Evolutionary conservation across 768 basidiomycete genomes (phyloP).

Genomic region (Trametes elegans): DNA sequence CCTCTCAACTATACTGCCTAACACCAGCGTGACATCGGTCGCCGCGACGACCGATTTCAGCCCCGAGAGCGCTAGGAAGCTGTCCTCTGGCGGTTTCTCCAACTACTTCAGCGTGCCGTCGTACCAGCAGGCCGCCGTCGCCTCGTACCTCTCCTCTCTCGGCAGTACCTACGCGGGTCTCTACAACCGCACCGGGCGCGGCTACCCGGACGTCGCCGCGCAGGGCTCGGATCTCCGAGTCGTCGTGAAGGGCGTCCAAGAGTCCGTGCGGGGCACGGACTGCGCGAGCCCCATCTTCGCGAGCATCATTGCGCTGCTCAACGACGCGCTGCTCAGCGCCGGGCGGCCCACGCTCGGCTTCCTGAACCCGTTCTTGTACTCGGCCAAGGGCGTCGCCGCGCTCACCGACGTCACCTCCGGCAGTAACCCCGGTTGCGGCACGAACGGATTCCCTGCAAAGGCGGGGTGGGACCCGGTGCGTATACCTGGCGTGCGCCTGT

Average conservation of each 20-base stretch:
- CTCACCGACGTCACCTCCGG: constrained; percentile 37
- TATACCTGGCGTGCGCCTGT: too few relatives aligned
- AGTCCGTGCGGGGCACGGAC: constrained; percentile 51
- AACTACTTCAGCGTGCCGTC: constrained; percentile 30
- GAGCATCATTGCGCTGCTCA: constrained; percentile 56
- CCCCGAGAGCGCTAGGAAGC: constrained; percentile 30
- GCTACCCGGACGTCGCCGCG: constrained; percentile 47
- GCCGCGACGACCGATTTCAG: constrained; percentile 32
- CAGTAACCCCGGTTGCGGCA: constrained; percentile 37
- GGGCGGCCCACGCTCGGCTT: constrained; percentile 33
- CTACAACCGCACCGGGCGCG: constrained; percentile 38
- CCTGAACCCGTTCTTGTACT: constrained; percentile 36
- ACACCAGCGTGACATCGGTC: constrained; percentile 33
- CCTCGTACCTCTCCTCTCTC: constrained; percentile 34
- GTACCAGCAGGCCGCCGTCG: constrained; percentile 40
- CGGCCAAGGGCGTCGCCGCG: constrained; percentile 6
- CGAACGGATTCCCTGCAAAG: constrained; percentile 30
- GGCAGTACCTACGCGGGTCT: constrained; percentile 28
- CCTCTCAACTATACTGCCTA: neutral
- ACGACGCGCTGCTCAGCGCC: constrained; percentile 30
- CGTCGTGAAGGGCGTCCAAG: constrained; percentile 16
- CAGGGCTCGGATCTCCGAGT: constrained; percentile 35
- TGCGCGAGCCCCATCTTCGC: constrained; percentile 63
- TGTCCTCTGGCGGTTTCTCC: constrained; percentile 37
- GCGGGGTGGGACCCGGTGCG: constrained; percentile 32